These are phyloP conservation scores for Lentinus polychrous DNA, from an alignment of 1,284 basidiomycete species.

Conservation along the genomic window DNA sequence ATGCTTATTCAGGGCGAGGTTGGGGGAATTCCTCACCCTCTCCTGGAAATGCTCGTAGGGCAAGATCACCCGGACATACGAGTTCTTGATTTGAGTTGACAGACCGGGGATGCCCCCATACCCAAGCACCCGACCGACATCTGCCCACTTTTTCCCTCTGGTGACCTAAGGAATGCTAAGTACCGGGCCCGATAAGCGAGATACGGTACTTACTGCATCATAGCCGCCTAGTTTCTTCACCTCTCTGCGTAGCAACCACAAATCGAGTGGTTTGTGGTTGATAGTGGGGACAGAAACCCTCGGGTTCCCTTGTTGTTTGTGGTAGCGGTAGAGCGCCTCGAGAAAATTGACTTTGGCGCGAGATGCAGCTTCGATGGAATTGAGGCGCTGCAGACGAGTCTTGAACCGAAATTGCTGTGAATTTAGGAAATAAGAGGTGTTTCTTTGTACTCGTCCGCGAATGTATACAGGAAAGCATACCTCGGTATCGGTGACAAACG, in stretches of 20 bases:
- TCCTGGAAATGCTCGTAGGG: conserved; percentile 92
- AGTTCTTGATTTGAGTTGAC: conserved; percentile 83
- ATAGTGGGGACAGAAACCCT: conserved; percentile 88
- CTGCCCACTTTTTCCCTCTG: conserved; percentile 79
- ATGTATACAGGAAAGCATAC: conserved; percentile 34
- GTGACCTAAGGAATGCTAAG: conserved; percentile 48
- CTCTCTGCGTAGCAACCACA: conserved; percentile 90
- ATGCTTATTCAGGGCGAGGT: conserved; percentile 31
- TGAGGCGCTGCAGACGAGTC: conserved; percentile 90
- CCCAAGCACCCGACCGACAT: conserved; percentile 76
- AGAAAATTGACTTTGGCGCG: conserved; percentile 96
- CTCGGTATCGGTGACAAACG: conserved; percentile 94
- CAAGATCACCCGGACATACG: conserved; percentile 85
- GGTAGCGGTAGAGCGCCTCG: conserved; percentile 92
- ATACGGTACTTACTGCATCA: conserved; percentile 54
- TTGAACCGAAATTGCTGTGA: conserved; percentile 80
- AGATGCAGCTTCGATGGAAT: conserved; percentile 95
- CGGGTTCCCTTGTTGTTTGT: conserved; percentile 84
- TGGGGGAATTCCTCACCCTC: conserved; percentile 61
- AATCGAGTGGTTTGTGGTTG: conserved; percentile 86
- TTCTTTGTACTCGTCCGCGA: not conserved
- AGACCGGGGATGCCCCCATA: conserved; percentile 79
- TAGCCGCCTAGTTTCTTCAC: conserved; percentile 86
- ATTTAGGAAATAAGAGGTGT: conserved; percentile 18
- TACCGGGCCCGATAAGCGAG: conserved; percentile 9